phyloP scores from a whole-genome alignment of 371 early-diverging fungal species.

The Mortierella sp. region DNA sequence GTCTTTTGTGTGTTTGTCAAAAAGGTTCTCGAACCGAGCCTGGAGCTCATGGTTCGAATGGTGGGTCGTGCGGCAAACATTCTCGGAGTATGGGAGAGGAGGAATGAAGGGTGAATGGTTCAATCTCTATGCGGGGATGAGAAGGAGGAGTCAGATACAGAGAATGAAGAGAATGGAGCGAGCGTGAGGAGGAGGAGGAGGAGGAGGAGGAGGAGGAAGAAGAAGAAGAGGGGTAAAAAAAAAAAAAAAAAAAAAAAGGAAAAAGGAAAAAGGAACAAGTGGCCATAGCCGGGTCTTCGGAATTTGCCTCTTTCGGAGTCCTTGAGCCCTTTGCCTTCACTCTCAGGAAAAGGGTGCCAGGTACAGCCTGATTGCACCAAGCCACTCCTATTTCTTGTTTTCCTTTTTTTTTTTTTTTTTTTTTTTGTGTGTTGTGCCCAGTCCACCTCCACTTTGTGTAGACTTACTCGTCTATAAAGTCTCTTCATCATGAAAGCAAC shows the following conservation, averaged over 20 bases:
- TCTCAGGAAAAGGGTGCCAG: constrained; percentile 48
- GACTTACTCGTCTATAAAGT: too few relatives aligned
- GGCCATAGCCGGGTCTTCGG: too few relatives aligned
- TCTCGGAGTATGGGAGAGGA: constrained; percentile 5
- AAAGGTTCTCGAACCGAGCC: constrained; percentile 7
- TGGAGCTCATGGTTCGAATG: constrained; percentile 17
- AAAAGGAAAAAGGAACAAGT: neutral
- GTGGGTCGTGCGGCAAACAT: constrained; percentile 42
- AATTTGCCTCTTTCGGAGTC: neutral
- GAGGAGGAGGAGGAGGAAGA: neutral
- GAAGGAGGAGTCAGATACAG: neutral
- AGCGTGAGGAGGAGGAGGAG: neutral
- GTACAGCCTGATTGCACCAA: constrained; percentile 42
- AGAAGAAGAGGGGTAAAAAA: neutral
- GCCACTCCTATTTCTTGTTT: neutral
- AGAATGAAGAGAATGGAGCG: neutral
- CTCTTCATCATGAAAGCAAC: too few relatives aligned
- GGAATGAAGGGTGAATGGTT: neutral
- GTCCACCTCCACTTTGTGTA: too few relatives aligned
- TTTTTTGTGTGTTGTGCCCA: too few relatives aligned
- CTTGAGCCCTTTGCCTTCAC: neutral
- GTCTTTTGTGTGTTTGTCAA: constrained; percentile 12
- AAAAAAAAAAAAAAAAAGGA: neutral
- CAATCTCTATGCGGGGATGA: neutral
- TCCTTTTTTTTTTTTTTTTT: neutral